Evolutionary conservation across 768 basidiomycete genomes (phyloP).

Genomic region (Kwoniella bestiolae): DNA sequence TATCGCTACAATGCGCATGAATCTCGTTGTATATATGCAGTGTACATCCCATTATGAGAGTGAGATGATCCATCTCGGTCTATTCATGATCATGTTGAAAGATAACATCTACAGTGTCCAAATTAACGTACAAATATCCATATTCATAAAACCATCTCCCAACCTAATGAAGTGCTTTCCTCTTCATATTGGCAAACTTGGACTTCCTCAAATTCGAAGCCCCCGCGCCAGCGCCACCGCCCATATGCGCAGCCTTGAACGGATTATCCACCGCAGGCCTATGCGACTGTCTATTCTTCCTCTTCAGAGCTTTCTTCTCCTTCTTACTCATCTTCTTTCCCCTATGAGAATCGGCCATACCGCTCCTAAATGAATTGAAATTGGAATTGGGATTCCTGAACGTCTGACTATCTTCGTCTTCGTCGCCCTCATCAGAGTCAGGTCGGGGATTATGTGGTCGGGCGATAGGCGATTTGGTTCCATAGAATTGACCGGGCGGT

Average conservation of each 20-base stretch:
- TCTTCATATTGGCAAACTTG: not conserved
- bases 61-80: no score
- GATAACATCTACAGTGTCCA: not conserved
- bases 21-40: no score
- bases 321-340: constrained; percentile 5
- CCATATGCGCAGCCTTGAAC: not conserved
- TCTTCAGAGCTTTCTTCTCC: not conserved
- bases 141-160: not conserved
- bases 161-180: not conserved
- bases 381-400: not conserved
- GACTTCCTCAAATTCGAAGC: not conserved
- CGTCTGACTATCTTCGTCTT: not conserved
- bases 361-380: not conserved
- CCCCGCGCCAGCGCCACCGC: no score
- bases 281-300: not conserved
- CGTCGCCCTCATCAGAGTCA: not conserved
- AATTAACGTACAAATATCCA: not conserved
- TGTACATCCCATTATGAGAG: no score
- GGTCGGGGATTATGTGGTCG: constrained; percentile 15
- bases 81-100: no score
- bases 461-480: constrained; percentile 22
- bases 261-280: not conserved
- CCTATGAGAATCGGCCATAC: not conserved
- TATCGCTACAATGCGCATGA: no score
- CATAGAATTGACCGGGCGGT: constrained; percentile 17